Conservation (phyloP, 2,329 filamentous ascomycete species). For the Fusarium sp. region DNA sequence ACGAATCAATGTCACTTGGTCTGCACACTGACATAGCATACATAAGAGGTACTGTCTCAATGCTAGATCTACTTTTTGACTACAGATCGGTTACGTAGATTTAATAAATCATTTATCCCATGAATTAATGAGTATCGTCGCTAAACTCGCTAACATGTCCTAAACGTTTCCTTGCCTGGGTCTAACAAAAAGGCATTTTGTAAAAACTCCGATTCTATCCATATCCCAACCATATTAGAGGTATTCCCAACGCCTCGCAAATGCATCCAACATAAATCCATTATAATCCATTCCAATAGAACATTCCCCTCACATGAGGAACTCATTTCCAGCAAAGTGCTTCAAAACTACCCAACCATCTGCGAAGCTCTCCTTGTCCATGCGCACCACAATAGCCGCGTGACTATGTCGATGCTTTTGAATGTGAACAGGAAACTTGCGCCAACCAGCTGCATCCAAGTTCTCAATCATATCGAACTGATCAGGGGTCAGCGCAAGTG, state of each 20-base stretch:
- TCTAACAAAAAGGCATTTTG: background rate
- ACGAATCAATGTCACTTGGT: background rate
- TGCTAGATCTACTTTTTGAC: background rate
- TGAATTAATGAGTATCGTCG: background rate
- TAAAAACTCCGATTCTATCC: slow-evolving; percentile 9
- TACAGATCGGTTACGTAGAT: background rate
- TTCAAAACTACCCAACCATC: slow-evolving; percentile 81
- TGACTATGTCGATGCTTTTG: slow-evolving; percentile 83
- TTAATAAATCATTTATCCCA: background rate
- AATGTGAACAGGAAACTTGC: slow-evolving; percentile 77
- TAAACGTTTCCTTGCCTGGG: background rate
- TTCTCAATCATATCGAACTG: slow-evolving; percentile 88
- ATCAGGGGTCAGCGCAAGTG: slow-evolving; percentile 77
- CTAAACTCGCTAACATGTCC: background rate
- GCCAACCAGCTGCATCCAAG: slow-evolving; percentile 73
- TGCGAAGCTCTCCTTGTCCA: slow-evolving; percentile 70
- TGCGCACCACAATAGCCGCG: slow-evolving; percentile 87
- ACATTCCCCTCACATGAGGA: slow-evolving; percentile 52
- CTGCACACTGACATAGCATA: background rate
- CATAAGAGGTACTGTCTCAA: accelerated
- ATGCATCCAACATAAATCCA: background rate
- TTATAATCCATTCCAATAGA: background rate
- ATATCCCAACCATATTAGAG: background rate
- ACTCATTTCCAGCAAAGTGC: slow-evolving; percentile 84
- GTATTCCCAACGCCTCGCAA: slow-evolving; percentile 18